Evolutionary conservation across 441 rosid genomes (phyloP), one percentile per base, ranked within the genome.

Genomic region (Gossypium lobatum): DNA sequence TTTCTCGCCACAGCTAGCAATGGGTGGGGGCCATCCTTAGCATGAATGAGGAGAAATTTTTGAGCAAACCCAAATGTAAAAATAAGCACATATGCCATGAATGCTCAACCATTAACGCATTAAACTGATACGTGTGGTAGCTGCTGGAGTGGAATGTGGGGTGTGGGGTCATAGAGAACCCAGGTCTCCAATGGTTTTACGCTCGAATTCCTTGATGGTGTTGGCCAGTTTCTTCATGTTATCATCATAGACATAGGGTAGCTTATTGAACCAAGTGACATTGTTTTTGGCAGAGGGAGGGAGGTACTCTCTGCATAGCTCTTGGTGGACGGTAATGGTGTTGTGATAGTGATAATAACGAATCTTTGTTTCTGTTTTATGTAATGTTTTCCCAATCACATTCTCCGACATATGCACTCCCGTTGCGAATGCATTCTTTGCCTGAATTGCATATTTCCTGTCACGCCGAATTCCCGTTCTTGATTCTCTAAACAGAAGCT

Each of bases 391-490:
- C 31, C 97, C 97, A 0, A 82, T 64, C 17, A 87, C 83, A 77
- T 92, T 90, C 86, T 89, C 91, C 6, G 97, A 92, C 97, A 92
- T 92, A 80, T 90, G 96, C 25, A 92, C 97, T 13, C 97, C 96
- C 0, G 96, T 92, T 0, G 96, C 90, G 61, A 64, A 89, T 14
- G 92, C 97, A 34, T 90, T 92, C 84, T 82, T 85, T 2, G 97
- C 93, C 69, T 90, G 97, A 14, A 90, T 90, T 34, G 96, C 97
- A 11, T 90, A 92, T 75, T 92, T 92, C 57, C 96, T 79, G 10
- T 92, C 97, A 0, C 97, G 85, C 2, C 97, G 74, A 52, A 90
- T 86, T 17, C 90, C 82, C 0, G 80, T 86, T 76, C 88, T 81
- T 34, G 91, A 85, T 64, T 92, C 96, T 79, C 80, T 87, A 80